Percentiles rank a stretch among this genome's conserved stretches.
Conservation (phyloP, 768 basidiomycete genomes). For the Calocybe gangraenosa region DNA sequence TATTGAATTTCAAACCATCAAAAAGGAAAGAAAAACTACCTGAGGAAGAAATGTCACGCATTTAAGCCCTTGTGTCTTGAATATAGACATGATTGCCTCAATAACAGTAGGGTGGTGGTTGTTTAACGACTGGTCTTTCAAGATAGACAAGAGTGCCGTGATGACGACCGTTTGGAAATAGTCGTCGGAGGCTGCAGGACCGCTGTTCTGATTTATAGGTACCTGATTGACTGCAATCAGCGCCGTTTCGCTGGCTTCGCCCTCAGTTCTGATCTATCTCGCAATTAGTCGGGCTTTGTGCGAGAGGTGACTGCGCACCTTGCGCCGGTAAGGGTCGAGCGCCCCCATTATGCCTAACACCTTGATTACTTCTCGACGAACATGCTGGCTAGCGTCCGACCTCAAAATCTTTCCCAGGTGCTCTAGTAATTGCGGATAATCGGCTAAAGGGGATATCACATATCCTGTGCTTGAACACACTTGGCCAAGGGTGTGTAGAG, state of each 20-base stretch:
- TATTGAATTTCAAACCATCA: background rate
- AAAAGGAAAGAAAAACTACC: constrained; percentile 35
- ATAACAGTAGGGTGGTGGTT: constrained; percentile 91
- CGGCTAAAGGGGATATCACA: constrained; percentile 85
- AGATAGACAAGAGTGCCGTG: constrained; percentile 76
- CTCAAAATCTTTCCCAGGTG: constrained; percentile 81
- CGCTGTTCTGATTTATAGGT: constrained; percentile 57
- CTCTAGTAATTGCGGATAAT: constrained; percentile 87
- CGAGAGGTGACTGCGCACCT: constrained; percentile 42
- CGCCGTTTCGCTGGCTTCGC: constrained; percentile 60
- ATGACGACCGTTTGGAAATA: constrained; percentile 98
- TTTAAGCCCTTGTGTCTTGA: constrained; percentile 96
- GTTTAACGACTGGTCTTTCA: constrained; percentile 85
- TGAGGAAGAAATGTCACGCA: constrained; percentile 94
- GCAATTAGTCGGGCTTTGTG: constrained; percentile 19
- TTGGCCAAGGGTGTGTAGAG: constrained; percentile 90
- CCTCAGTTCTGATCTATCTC: constrained; percentile 50
- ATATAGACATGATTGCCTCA: constrained; percentile 98
- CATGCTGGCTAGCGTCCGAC: constrained; percentile 67
- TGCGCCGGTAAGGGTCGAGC: constrained; percentile 91
- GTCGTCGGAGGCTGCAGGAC: constrained; percentile 75
- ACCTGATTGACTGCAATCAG: constrained; percentile 65
- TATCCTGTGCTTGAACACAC: constrained; percentile 95
- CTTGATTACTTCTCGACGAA: constrained; percentile 87
- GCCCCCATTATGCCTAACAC: constrained; percentile 96